Conservation (phyloP, 116 monocot species). For the Cymodocea nodosa region DNA sequence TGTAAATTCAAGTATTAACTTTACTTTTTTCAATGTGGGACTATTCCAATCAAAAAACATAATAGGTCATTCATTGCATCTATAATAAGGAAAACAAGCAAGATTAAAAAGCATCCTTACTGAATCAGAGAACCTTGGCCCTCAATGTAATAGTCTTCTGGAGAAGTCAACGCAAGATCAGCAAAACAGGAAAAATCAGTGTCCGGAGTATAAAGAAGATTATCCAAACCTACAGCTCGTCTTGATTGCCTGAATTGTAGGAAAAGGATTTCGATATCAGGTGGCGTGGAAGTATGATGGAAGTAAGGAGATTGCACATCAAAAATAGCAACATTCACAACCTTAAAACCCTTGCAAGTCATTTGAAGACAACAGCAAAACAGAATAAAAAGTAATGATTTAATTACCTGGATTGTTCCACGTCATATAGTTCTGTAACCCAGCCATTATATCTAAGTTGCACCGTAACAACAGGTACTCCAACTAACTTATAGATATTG, state of each 20-base stretch:
- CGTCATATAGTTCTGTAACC: slow-evolving; percentile 86
- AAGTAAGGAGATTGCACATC: not conserved
- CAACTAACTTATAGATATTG: slow-evolving; percentile 81
- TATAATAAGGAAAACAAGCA: no score
- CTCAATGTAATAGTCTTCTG: slow-evolving; percentile 93
- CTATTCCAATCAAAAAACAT: no score
- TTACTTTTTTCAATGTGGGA: no score
- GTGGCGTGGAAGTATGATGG: not conserved
- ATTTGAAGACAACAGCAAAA: not conserved
- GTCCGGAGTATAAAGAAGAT: slow-evolving; percentile 97
- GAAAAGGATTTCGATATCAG: not conserved
- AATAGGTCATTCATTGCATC: no score
- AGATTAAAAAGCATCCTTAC: slow-evolving; percentile 21
- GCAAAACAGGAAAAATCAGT: slow-evolving; percentile 99
- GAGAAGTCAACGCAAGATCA: slow-evolving; percentile 91
- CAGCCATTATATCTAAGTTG: slow-evolving; percentile 96
- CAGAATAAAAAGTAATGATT: not conserved
- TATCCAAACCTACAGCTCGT: slow-evolving; percentile 85
- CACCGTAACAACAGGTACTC: slow-evolving; percentile 96
- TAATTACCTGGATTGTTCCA: slow-evolving; percentile 67
- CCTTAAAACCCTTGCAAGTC: not conserved
- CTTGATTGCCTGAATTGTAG: slow-evolving; percentile 46
- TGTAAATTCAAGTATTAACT: no score
- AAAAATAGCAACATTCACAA: not conserved
- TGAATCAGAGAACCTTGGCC: slow-evolving; percentile 97